Percentiles rank a stretch among this genome's conserved stretches.
Conservation (phyloP, 208 protist genomes). For the Wallacemonas sp. region DNA sequence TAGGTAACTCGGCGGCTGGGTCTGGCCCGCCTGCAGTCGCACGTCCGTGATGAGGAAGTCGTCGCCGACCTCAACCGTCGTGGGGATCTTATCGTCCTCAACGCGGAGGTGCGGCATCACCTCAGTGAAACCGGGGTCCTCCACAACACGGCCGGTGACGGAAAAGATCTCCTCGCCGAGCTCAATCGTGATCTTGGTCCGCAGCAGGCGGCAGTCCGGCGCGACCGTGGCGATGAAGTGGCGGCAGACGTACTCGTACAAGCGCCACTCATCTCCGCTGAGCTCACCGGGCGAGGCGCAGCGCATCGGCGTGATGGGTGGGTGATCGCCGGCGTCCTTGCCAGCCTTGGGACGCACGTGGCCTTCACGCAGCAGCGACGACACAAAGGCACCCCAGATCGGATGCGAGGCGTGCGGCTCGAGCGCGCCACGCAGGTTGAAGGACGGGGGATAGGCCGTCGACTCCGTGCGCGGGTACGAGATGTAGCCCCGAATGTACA, state of each 20-base stretch:
- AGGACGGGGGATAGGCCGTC: constrained; percentile 91
- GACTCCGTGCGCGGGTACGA: constrained; percentile 97
- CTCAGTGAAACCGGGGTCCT: constrained; percentile 82
- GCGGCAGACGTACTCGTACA: constrained; percentile 90
- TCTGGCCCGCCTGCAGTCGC: constrained; percentile 79
- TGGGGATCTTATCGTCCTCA: constrained; percentile 79
- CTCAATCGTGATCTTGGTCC: constrained; percentile 79
- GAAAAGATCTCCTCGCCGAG: constrained; percentile 80
- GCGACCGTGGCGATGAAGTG: constrained; percentile 91
- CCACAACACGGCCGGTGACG: constrained; percentile 69
- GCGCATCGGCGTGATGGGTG: constrained; percentile 92
- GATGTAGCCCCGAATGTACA: constrained; percentile 98
- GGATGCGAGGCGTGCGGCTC: constrained; percentile 52
- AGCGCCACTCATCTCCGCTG: constrained; percentile 79
- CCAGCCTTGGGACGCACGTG: constrained; percentile 78
- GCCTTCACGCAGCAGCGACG: constrained; percentile 55
- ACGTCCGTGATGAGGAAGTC: constrained; percentile 81
- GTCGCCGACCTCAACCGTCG: constrained; percentile 59
- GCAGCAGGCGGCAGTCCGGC: constrained; percentile 68
- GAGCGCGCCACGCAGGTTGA: constrained; percentile 77
- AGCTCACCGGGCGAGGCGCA: constrained; percentile 60
- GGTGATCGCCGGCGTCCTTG: constrained; percentile 90
- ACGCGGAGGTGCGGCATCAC: constrained; percentile 79
- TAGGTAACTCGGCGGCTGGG: constrained; percentile 94
- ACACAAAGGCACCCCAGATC: constrained; percentile 78